Base-by-base conservation (phyloP, 2,329 filamentous ascomycete genomes). In the Arthrobotrys pseudoclavata region DNA sequence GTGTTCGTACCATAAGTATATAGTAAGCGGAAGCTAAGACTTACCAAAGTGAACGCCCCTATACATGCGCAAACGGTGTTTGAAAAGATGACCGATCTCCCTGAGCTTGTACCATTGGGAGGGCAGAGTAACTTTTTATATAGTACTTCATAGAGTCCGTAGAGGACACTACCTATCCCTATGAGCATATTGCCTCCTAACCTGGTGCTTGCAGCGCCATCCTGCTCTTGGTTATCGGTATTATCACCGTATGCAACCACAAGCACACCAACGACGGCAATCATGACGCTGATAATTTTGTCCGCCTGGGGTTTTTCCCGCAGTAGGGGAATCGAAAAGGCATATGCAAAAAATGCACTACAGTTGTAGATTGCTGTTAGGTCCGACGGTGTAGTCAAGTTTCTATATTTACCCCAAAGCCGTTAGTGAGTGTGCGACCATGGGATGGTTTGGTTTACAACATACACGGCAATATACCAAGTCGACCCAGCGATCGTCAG, bases 331-430 rank as follows among this genome's bases (percentile, higher is more conserved):
- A 99, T 94, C 53, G 92, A 96, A 83, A 99, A 99, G 12, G 93
- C 95, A 83, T 99, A 99, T 60, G 96, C 96, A 84, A 99, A 99
- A 85, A 99, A 99, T 74, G 96, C 95, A 66, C 93, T 97, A 87
- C 96, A 99, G 85, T 99, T 99, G 88, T 99, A 99, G 81, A 99
- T 99, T 67, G 96, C 96, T 0, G 96, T 99, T 81, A 99, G 85
- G 84, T 99, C 96, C 80, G 92, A 94, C 1, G 96, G 92, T 2
- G 92, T 97, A 0, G 96, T 99, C 86, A 97, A 85, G 84, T 93
- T 92, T 12, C 74, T 77, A 18, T 22, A 74, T 2, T 55, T 37
- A 45, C 20, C 9, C 34, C 20, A 24, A 29, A 10, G n/a, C 26
- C 5, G 13, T 69, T 42, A 69, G 57, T 37, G 42, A 55, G 7